Evolutionary conservation across 768 basidiomycete species (phyloP).

Genomic region (Xerocomellus intermedius): DNA sequence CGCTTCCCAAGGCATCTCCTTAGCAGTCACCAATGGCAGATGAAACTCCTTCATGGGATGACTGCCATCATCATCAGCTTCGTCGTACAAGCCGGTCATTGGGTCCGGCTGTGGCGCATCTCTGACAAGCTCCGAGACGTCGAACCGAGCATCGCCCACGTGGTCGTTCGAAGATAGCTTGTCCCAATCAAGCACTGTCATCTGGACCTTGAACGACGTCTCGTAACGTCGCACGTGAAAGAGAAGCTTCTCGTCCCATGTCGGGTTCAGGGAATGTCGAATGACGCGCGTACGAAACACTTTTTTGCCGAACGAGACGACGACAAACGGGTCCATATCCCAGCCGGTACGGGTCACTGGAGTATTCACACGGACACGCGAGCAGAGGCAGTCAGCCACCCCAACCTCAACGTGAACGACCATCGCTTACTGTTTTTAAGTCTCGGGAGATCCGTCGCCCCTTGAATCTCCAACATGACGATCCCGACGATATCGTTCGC

Average conservation of each 20-base stretch:
- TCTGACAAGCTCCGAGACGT: constrained; percentile 67
- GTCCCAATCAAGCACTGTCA: constrained; percentile 95
- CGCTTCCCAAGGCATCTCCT: constrained; percentile 68
- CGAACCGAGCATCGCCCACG: constrained; percentile 75
- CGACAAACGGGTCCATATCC: constrained; percentile 98
- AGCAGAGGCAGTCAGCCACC: neutral
- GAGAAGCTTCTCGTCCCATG: constrained; percentile 92
- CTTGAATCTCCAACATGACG: constrained; percentile 89
- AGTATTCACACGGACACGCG: neutral
- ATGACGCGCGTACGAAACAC: constrained; percentile 92
- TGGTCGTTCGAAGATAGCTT: constrained; percentile 87
- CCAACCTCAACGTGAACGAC: neutral
- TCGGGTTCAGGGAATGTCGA: constrained; percentile 80
- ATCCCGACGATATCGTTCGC: constrained; percentile 88
- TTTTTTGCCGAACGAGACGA: constrained; percentile 95
- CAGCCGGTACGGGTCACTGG: constrained; percentile 82
- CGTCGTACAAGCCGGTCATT: constrained; percentile 44
- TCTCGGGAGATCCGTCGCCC: constrained; percentile 80
- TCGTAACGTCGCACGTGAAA: constrained; percentile 94
- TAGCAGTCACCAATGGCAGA: constrained; percentile 58
- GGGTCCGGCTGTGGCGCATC: constrained; percentile 65
- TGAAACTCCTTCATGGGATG: constrained; percentile 71
- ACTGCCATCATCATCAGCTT: constrained; percentile 34
- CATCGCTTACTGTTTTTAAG: constrained; percentile 76
- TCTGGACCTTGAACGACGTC: constrained; percentile 69